phyloP scores from a whole-genome alignment of 2,329 filamentous ascomycete genomes.

The Leptoxyphium fumago region DNA sequence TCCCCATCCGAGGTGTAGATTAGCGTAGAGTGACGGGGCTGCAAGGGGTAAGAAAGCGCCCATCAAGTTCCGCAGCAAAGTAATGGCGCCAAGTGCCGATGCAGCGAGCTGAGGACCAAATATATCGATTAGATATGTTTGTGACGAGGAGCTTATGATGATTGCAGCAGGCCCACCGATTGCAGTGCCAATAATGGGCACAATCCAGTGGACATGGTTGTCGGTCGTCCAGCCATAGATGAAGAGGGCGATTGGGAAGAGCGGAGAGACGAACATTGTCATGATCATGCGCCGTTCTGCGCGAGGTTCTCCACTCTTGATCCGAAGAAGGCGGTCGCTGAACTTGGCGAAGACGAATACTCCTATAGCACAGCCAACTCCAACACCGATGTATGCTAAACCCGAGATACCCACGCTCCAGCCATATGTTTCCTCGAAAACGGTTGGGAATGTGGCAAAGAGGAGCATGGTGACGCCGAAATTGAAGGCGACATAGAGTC shows the following conservation, averaged over 20 bases:
- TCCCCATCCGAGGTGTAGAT: neutral
- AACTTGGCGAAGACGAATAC: no score
- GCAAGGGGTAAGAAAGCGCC: constrained; percentile 4
- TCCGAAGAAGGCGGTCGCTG: no score
- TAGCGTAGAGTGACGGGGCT: constrained; percentile 2
- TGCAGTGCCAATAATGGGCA: constrained; percentile 11
- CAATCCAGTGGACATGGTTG: constrained; percentile 11
- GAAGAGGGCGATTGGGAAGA: constrained; percentile 12
- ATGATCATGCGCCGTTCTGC: no score
- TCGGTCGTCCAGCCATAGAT: constrained; percentile 13
- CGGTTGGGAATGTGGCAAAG: no score
- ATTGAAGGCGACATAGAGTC: no score
- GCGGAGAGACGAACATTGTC: constrained; percentile 5
- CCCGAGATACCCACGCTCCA: constrained; percentile 34
- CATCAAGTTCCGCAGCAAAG: constrained; percentile 1
- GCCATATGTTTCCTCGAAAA: constrained; percentile 35
- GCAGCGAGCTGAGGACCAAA: no score
- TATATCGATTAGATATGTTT: no score
- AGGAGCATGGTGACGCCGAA: no score
- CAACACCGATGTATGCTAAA: constrained; percentile 33
- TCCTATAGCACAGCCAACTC: constrained; percentile 28
- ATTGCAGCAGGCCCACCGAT: no score
- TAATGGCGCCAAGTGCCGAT: constrained; percentile 1
- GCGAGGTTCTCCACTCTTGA: no score
- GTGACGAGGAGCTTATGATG: no score